These are phyloP conservation scores for Scenedesmus sp. DNA, from an alignment of 163 green algal species.

Conservation along the genomic window DNA sequence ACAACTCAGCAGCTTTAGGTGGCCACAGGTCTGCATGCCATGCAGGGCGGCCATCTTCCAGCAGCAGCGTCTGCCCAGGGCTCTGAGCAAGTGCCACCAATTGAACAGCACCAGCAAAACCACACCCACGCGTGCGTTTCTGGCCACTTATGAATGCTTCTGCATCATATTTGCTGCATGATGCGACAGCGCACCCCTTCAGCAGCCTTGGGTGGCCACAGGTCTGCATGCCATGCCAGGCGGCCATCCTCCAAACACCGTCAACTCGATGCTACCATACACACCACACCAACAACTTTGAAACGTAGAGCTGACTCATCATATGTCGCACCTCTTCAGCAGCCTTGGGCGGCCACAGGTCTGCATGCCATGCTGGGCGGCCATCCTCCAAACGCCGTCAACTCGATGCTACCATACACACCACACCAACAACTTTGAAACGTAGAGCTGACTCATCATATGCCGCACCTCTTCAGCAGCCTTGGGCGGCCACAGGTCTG, in stretches of 20 bases:
- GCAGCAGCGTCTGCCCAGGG: too few relatives aligned
- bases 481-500: slow-evolving; percentile 38
- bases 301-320: background rate
- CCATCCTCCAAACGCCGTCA: slow-evolving; percentile 4
- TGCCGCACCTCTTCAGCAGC: slow-evolving; percentile 34
- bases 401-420: background rate
- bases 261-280: background rate
- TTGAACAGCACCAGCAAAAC: background rate
- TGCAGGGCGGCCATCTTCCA: background rate
- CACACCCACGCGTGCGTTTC: background rate
- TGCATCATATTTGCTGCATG: background rate
- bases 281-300: background rate
- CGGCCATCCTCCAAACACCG: background rate
- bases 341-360: slow-evolving; percentile 44
- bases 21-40: slow-evolving; percentile 50
- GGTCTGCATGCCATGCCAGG: slow-evolving; percentile 40
- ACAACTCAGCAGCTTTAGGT: slow-evolving; percentile 8
- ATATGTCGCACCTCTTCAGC: slow-evolving; percentile 21
- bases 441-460: background rate
- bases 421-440: background rate
- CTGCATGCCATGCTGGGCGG: slow-evolving; percentile 32
- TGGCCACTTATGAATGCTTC: too few relatives aligned
- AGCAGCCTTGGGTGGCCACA: slow-evolving; percentile 43
- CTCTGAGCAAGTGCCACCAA: background rate
- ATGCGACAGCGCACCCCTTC: slow-evolving; percentile 11